Base-by-base conservation (phyloP, 164 flowering plant genomes). In the Umbilicus rupestris region DNA sequence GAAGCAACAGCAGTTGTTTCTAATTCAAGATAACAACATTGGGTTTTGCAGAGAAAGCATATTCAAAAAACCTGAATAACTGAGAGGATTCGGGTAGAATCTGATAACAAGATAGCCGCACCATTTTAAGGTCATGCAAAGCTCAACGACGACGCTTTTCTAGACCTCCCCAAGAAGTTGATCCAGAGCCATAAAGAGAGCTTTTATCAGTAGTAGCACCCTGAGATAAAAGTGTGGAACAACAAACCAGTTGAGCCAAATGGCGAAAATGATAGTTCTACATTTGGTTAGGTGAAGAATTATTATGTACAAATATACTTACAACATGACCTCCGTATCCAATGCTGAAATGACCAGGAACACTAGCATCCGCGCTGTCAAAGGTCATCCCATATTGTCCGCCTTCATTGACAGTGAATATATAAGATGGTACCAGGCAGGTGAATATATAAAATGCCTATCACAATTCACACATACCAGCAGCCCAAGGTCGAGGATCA, bases 91-190 rank as follows among this genome's bases (percentile, higher is more conserved):
- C 60, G 11, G 19, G 10, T 41, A 41, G 44, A 41, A 41, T 41
- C 44, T 41, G 44, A 41, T 41, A 9, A 41, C 44, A 41, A 41
- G 44, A 41, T 41, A 9, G 5, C 2, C 2, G 7, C 44, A 41
- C 44, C 12, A 9, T 41, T 7, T 7, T 41, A 1, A 8, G 1
- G 1, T 3, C 22, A 57, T 31, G 30, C 15, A 2, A 11, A 67
- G 63, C 52, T 83, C 80, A 92, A 69, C 87, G 90, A 37, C 92
- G 90, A 28, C 71, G 60, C 76, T 85, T 87, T 45, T 88, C 96
- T 69, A 70, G 74, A 69, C 83, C 95, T 65, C 83, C 88, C 87
- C 87, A 79, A 11, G 85, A 79, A 69, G 82, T 79, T 59, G 98
- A 76, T 65, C 86, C 83, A 10, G 85, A 63, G 15, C 87, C 96